Evolutionary conservation across 2,329 filamentous ascomycete genomes (phyloP).

Genomic region (Catunica adiposa): DNA sequence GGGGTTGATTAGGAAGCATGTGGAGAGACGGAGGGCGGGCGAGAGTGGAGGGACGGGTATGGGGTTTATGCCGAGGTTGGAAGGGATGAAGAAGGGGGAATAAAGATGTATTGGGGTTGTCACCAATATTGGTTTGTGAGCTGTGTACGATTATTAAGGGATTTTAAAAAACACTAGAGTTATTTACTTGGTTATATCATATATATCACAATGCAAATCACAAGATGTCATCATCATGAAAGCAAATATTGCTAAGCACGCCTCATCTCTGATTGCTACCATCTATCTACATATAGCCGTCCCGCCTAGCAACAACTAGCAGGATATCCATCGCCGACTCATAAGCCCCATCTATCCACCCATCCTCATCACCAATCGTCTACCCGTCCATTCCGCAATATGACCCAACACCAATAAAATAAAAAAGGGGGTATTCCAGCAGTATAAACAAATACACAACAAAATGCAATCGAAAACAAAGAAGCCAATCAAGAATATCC

Average conservation of each 20-base stretch:
- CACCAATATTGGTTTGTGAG: background rate
- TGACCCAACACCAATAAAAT: slow-evolving; percentile 4
- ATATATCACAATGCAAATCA: too few relatives aligned
- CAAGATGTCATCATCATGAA: too few relatives aligned
- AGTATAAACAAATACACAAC: slow-evolving; percentile 8
- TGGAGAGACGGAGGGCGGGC: slow-evolving; percentile 40
- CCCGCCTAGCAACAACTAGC: slow-evolving; percentile 5
- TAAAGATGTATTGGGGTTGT: slow-evolving; percentile 5
- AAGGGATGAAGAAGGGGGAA: slow-evolving; percentile 12
- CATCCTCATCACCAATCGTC: background rate
- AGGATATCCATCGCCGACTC: background rate
- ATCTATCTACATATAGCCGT: background rate
- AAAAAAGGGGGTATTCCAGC: slow-evolving; percentile 7
- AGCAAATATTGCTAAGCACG: background rate
- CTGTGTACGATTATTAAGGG: background rate
- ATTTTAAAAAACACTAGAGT: too few relatives aligned
- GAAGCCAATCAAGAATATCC: slow-evolving; percentile 6
- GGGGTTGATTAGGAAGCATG: slow-evolving; percentile 60
- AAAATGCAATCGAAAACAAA: too few relatives aligned
- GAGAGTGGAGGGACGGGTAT: slow-evolving; percentile 28
- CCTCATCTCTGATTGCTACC: background rate
- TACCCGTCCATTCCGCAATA: background rate
- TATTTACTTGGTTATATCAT: too few relatives aligned
- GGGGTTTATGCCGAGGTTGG: slow-evolving; percentile 40
- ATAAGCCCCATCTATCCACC: background rate